Base-by-base conservation (phyloP, 495 filamentous ascomycete species). In the Penicillium daleae region DNA sequence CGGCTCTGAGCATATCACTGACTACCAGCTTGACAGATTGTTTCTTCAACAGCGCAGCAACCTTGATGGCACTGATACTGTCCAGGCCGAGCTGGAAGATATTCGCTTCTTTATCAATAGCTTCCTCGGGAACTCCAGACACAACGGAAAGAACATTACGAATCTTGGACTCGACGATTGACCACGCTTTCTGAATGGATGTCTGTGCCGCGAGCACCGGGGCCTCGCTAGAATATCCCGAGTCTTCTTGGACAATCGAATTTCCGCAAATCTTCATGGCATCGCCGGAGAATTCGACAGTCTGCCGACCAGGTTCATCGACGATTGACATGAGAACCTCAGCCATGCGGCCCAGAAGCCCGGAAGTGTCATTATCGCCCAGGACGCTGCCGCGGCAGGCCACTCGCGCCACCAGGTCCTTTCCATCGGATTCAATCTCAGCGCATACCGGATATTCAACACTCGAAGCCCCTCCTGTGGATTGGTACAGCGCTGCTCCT, bases 41-140 rank as follows among this genome's bases (percentile, higher is more conserved):
- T 54, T 73, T 75, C 57, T 68, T 76, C 22, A 78, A 42, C 21
- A 76, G 70, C 6, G 75, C 65, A 59, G 66, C 65, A 9, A 78
- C 72, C 55, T 78, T 78, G 72, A 97, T 93, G 10, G 92, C 90
- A 56, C 89, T 91, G 68, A 98, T 92, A 3, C 93, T 97, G 70
- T 98, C 93, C 37, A 97, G 80, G 7, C 94, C 93, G 7, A 98
- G 81, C 65, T 91, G 87, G 70, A 94, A 96, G 24, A 97, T 90
- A 24, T 84, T 91, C 40, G 87, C 80, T n/a, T 77, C 74, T 31
- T 82, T 81, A 8, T 78, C 71, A 37, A 97, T 93, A 12, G 82
- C 76, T 2, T 82, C 67, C n/a, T 80, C 74, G 0, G 88, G 72
- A 0, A 91, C 71, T 12, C 82, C 83, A 0, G 91, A 88, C 5